Evolutionary conservation across 208 protist genomes (phyloP), one percentile per base, ranked within the genome.

Genomic region (Balamuthia mandrillaris): DNA sequence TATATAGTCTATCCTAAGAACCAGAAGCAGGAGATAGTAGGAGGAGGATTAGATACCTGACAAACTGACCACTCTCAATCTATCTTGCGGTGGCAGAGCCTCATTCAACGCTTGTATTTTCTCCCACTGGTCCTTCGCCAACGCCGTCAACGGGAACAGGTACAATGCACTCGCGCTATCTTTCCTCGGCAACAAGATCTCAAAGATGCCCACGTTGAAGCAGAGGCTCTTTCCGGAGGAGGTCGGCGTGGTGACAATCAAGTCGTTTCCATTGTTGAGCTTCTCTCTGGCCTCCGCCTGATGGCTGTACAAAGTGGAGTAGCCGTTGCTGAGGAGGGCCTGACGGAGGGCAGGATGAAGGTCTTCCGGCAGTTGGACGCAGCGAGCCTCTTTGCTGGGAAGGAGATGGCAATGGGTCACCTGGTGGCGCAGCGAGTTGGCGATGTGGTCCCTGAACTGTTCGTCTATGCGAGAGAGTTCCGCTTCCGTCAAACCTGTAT

Each of bases 171-270:
- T 49, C 39, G 49, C 63, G 0, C 10, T n/a, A 35, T 18, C 21
- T 41, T 74, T 74, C 39, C 39, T 41, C 37, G 39, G 63, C 21
- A 74, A 10, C 21, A 74, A 51, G 39, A 51, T 74, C 24, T 74
- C 63, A 24, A 74, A 74, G 9, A 74, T 41, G 63, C 63, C 63
- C 63, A 74, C 21, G 39, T 74, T 74, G 63, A 74, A 74, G 63
- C 63, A 74, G 24, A 74, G 63, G 39, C 37, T 49, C 63, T 74
- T 74, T 35, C 63, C 63, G 39, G 63, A 74, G 63, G 39, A 51
- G 21, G 63, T 74, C 0, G 63, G 63, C 63, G 63, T 74, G 21
- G 63, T 74, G 63, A 74, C 49, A 41, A 74, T 74, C 63, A 74
- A 35, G 39, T 74, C 63, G 2, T 70, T 31, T n/a, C 61, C 61